Evolutionary conservation across 768 basidiomycete genomes (phyloP), one percentile per base, ranked within the genome.

Genomic region (Coprinopsis strossmayeri): DNA sequence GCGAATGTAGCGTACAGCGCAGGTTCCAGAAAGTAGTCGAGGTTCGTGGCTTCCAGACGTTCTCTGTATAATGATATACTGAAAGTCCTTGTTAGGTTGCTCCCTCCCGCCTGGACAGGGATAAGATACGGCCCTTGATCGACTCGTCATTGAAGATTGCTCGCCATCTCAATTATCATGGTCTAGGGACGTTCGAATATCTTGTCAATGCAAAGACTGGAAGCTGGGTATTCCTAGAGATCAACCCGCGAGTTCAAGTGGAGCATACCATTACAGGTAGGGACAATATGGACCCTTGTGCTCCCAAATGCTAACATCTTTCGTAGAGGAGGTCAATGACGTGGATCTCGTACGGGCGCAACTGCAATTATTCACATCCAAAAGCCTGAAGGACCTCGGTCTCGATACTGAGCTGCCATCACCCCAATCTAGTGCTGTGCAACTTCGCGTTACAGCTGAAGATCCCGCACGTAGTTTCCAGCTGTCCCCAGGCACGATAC

Each of bases 191-290:
- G 15, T 88, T 86, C 37, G 91, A 94, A 68, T 93, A 88, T 73
- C 72, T 94, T 53, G 80, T 92, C 55, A 89, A 92, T 44, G 46
- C 59, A 58, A 77, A 83, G 55, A 74, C 77, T 57, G 77, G 78
- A 52, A 70, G 86, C 53, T 87, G 90, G 70, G 89, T 91, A 65
- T 93, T 93, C 65, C 86, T 93, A 55, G 90, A 92, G 63, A 90
- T 92, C 54, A 91, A 91, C 64, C 87, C 91, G 20, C 85, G 91
- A 65, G 87, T 93, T 47, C 91, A 94, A 63, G 91, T 94, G 62
- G 91, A 93, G 62, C 91, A 93, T 67, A 93, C 91, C 39, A 82
- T 93, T 56, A 91, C 91, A 49, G 87, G 87, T 82, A 57, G 32
- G 69, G 57, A 24, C 34, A 17, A 49, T 46, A 38, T 44, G 13